Evolutionary conservation across 169 alveolate genomes (phyloP).

Genomic region (Theileria equi): DNA sequence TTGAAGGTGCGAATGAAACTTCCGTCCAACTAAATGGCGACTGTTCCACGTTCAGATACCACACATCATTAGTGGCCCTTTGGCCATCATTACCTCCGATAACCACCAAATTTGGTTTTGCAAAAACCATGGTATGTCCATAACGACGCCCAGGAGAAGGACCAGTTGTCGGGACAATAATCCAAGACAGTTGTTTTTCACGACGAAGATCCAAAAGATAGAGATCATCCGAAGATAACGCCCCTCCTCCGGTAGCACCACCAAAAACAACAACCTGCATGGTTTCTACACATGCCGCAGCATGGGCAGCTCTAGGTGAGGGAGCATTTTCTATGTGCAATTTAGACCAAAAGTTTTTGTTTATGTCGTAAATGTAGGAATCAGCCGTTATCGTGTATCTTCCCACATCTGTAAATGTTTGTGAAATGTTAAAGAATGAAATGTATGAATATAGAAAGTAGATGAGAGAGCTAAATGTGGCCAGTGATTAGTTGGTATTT

Average conservation of each 20-base stretch:
- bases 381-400: slow-evolving; percentile 96
- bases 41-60: slow-evolving; percentile 95
- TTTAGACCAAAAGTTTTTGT: slow-evolving; percentile 85
- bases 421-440: neutral
- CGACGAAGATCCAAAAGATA: slow-evolving; percentile 92
- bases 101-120: slow-evolving; percentile 93
- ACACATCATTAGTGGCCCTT: slow-evolving; percentile 91
- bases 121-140: slow-evolving; percentile 96
- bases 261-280: slow-evolving; percentile 94
- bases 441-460: neutral
- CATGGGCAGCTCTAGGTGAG: slow-evolving; percentile 99
- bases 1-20: slow-evolving; percentile 78
- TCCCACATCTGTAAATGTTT: slow-evolving; percentile 83
- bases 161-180: slow-evolving; percentile 95
- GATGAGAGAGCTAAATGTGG: neutral
- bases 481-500: too few species aligned
- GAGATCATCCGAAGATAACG: slow-evolving; percentile 94
- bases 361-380: slow-evolving; percentile 86
- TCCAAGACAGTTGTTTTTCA: slow-evolving; percentile 92
- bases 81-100: slow-evolving; percentile 99
- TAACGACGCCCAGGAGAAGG: slow-evolving; percentile 98
- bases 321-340: slow-evolving; percentile 88
- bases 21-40: slow-evolving; percentile 95
- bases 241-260: slow-evolving; percentile 99
- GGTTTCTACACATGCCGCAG: slow-evolving; percentile 96